Conservation (phyloP, 768 basidiomycete species). For the Tricholoma sp. region DNA sequence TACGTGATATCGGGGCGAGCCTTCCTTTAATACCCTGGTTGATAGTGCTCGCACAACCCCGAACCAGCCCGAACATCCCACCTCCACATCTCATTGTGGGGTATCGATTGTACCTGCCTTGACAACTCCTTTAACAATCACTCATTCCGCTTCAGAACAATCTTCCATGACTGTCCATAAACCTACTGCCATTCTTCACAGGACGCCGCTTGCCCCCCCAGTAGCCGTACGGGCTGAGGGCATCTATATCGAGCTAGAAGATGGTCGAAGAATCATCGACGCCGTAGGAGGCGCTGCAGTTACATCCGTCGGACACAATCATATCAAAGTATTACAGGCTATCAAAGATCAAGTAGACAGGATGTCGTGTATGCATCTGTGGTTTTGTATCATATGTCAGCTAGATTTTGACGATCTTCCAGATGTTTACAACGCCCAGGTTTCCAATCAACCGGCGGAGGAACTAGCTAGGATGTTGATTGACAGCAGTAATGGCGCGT, state of each 20-base stretch:
- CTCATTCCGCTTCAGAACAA: background rate
- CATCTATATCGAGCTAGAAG: constrained; percentile 65
- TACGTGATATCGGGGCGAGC: background rate
- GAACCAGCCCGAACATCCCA: background rate
- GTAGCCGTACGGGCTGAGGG: constrained; percentile 64
- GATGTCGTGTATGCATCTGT: constrained; percentile 50
- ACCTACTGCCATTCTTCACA: constrained; percentile 45
- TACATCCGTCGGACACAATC: constrained; percentile 67
- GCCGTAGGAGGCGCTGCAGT: constrained; percentile 87
- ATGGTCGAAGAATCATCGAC: constrained; percentile 68
- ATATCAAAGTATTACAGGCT: constrained; percentile 67
- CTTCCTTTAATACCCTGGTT: background rate
- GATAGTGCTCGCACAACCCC: background rate
- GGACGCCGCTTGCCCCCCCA: constrained; percentile 73
- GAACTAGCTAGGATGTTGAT: constrained; percentile 66
- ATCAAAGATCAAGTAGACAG: constrained; percentile 79
- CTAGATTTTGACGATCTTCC: background rate
- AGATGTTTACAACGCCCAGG: constrained; percentile 88
- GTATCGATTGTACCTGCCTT: background rate
- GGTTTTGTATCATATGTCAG: background rate
- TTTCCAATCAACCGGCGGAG: constrained; percentile 79
- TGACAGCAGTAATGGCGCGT: constrained; percentile 66
- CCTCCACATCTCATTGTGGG: background rate
- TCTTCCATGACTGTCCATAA: background rate
- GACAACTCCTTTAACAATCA: background rate